phyloP scores from a whole-genome alignment of 352 stramenopile species.

The Globisporangium camurandrum region DNA sequence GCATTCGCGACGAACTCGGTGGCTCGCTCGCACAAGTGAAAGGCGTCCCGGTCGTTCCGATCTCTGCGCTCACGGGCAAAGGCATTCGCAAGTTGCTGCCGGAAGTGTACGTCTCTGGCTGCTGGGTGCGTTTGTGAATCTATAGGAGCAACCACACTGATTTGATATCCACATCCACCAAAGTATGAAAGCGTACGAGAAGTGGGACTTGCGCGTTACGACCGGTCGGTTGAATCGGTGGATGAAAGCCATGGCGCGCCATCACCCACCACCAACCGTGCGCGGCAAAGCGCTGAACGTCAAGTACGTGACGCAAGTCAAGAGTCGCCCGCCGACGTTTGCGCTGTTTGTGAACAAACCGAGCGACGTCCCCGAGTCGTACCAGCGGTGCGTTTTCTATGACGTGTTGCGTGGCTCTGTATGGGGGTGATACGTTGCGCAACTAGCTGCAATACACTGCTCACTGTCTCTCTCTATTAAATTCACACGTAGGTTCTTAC shows the following conservation, averaged over 20 bases:
- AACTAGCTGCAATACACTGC: background rate
- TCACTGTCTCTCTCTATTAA: background rate
- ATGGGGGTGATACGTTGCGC: background rate
- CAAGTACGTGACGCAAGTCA: constrained; percentile 86
- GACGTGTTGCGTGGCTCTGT: background rate
- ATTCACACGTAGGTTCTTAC: constrained; percentile 35
- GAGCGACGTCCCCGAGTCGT: constrained; percentile 62
- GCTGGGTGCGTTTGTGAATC: background rate
- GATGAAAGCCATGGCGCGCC: constrained; percentile 77
- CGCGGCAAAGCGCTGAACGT: constrained; percentile 82
- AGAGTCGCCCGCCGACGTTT: constrained; percentile 74
- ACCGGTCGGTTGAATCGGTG: constrained; percentile 75
- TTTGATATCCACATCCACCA: background rate
- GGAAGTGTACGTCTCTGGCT: constrained; percentile 37
- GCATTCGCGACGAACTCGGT: constrained; percentile 63
- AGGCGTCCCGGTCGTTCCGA: constrained; percentile 69
- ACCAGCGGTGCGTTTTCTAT: constrained; percentile 37
- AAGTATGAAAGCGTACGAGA: constrained; percentile 71
- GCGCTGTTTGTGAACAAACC: constrained; percentile 80
- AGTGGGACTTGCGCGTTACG: constrained; percentile 72
- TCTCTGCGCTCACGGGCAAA: constrained; percentile 66
- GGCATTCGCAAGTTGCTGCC: constrained; percentile 75
- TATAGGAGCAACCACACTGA: background rate
- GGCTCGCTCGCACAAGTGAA: constrained; percentile 70
- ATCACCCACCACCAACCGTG: constrained; percentile 73